Percentiles rank a stretch among this genome's conserved stretches.
Evolutionary conservation across 2,329 filamentous ascomycete genomes (phyloP).

Genomic region (Ceratocystis smalleyi): DNA sequence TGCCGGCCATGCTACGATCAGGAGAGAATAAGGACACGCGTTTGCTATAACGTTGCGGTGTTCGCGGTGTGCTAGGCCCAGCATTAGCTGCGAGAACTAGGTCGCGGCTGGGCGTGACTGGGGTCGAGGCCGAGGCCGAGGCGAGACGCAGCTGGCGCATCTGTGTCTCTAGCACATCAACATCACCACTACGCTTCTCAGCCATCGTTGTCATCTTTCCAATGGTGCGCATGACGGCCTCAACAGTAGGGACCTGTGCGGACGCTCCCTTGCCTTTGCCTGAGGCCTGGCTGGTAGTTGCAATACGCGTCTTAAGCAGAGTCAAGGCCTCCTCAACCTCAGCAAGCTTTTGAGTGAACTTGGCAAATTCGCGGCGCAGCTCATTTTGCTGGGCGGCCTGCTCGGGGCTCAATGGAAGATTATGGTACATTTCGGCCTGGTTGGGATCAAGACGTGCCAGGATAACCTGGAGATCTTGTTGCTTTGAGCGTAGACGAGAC

Average conservation of each 20-base stretch:
- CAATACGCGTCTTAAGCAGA: conserved; percentile 63
- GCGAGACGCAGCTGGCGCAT: conserved; percentile 55
- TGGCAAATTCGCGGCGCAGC: conserved; percentile 58
- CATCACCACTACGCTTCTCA: conserved; percentile 77
- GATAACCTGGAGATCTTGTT: conserved; percentile 64
- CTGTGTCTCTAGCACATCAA: conserved; percentile 78
- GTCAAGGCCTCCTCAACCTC: conserved; percentile 69
- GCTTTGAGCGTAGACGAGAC: conserved; percentile 54
- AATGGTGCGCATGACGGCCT: conserved; percentile 83
- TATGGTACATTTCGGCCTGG: conserved; percentile 45
- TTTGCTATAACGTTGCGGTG: conserved; percentile 26
- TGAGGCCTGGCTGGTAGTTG: conserved; percentile 36
- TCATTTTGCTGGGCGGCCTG: conserved; percentile 72
- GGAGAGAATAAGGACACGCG: conserved; percentile 25
- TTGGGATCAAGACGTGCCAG: conserved; percentile 53
- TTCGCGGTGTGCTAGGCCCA: conserved; percentile 30
- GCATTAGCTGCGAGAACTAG: background rate
- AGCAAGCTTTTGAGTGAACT: conserved; percentile 56
- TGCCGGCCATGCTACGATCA: conserved; percentile 25
- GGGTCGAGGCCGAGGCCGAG: conserved; percentile 22
- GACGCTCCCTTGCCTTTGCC: conserved; percentile 26
- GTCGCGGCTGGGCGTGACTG: conserved; percentile 18
- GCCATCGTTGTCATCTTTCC: conserved; percentile 83
- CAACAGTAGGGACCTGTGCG: conserved; percentile 60
- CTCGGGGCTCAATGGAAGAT: conserved; percentile 67